Conservation (phyloP, 73 alveolate species). For the Diophrys sp. region DNA sequence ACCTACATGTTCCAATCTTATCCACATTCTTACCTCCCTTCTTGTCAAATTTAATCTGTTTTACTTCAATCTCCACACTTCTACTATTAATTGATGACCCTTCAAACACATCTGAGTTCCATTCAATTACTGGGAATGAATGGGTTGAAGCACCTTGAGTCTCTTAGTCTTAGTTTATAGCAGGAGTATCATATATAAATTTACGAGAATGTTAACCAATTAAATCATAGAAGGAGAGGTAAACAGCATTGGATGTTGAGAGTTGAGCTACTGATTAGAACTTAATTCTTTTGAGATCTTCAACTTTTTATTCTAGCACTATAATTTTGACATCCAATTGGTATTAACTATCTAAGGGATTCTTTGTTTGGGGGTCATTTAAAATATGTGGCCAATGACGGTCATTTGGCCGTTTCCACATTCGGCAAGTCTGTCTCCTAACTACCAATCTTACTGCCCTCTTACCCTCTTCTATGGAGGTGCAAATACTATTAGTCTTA, state of each 20-base stretch:
- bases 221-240: neutral
- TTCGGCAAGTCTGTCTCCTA: no score
- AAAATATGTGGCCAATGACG: no score
- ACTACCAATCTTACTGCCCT: no score
- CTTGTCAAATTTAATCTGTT: slow-evolving; percentile 16
- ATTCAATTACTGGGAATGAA: slow-evolving; percentile 29
- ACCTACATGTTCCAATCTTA: neutral
- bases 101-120: slow-evolving; percentile 47
- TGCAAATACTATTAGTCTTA: no score
- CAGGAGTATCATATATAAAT: slow-evolving; percentile 11
- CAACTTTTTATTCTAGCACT: slow-evolving; percentile 1
- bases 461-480: no score
- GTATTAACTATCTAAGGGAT: no score
- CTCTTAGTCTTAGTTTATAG: neutral
- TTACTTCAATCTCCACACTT: slow-evolving; percentile 29
- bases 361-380: no score
- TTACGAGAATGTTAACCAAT: neutral
- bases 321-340: neutral
- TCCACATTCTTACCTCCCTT: neutral
- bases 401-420: no score
- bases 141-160: neutral
- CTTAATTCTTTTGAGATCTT: neutral
- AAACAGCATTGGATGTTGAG: neutral
- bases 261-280: neutral
- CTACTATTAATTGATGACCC: slow-evolving; percentile 31